Base-by-base conservation (phyloP, 805 yeast genomes). In the Saccharomycopsis fermentans region DNA sequence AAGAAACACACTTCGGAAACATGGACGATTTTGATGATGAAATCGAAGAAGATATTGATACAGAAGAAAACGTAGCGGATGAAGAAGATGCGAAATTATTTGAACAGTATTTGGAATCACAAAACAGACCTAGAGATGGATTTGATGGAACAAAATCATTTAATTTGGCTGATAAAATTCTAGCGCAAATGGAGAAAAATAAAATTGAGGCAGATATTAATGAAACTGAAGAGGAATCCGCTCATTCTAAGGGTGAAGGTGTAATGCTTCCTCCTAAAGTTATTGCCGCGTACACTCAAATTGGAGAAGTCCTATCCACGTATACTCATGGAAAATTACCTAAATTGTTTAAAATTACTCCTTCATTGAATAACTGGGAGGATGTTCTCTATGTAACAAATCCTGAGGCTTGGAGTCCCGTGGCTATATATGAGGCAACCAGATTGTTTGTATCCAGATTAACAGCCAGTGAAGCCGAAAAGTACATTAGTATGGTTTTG, bases 281-380 rank as follows among this genome's bases (percentile, higher is more conserved):
- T 58, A 90, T 94, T 66, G 90, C 87, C 63, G 98, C 97, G 1
- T 94, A 92, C 70, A 85, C 89, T 54, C 89, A 89, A 68, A 92
- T 94, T 52, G 98, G 98, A 8, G 84, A 83, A 64, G 84, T 92
- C 56, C 76, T 94, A 60, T 79, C 90, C 21, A 83, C 95, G 4
- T 94, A 95, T 82, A 86, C 91, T 43, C 96, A 94, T 67, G 99
- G 99, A 55, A 91, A 91, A 71, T 77, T 94, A 56, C 99, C 99
- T n/a, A 91, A 92, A 67, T 80, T 95, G 36, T 94, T 94, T 77
- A 94, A 94, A 69, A 96, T 94, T 55, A 80, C 95, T 58, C 99
- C 99, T 37, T 81, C 96, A 3, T 78, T 94, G 64, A 86, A 81
- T 65, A 92, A 92, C 73, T 94, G 99, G 99, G 90, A 90, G 70